These are phyloP conservation scores for Rhizophagus sp. DNA, from an alignment of 192 early-diverging fungal species.

Conservation along the genomic window DNA sequence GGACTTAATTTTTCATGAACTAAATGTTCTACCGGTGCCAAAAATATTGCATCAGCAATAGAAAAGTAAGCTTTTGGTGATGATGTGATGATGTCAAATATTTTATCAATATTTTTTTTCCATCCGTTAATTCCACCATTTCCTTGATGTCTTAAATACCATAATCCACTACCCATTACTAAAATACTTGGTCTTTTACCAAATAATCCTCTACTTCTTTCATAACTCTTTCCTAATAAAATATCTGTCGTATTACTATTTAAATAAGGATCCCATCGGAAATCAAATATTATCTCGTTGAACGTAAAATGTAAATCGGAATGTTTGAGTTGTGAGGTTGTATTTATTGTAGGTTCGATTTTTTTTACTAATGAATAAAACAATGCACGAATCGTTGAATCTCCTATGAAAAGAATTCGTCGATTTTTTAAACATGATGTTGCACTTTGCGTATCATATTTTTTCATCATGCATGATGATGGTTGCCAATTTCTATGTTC, in stretches of 20 bases:
- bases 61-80: neutral
- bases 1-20: slow-evolving; percentile 50
- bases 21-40: slow-evolving; percentile 43
- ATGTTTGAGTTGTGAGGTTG: slow-evolving; percentile 36
- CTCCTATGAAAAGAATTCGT: slow-evolving; percentile 63
- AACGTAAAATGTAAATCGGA: slow-evolving; percentile 37
- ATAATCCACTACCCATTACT: slow-evolving; percentile 59
- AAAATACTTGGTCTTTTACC: slow-evolving; percentile 40
- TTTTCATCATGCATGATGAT: slow-evolving; percentile 58
- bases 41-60: neutral
- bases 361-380: slow-evolving; percentile 56
- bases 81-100: slow-evolving; percentile 34
- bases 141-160: slow-evolving; percentile 61
- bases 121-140: slow-evolving; percentile 46
- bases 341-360: slow-evolving; percentile 40
- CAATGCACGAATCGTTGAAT: slow-evolving; percentile 65
- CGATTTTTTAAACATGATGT: slow-evolving; percentile 47
- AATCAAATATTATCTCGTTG: slow-evolving; percentile 47
- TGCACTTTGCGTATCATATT: slow-evolving; percentile 49
- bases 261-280: slow-evolving; percentile 76
- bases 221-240: too few species aligned
- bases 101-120: slow-evolving; percentile 41
- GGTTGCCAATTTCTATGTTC: slow-evolving; percentile 58
- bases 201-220: neutral
- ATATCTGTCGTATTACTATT: slow-evolving; percentile 43